Evolutionary conservation across 2,329 filamentous ascomycete species (phyloP), one percentile per base, ranked within the genome.

Genomic region (Diatrype stigma): DNA sequence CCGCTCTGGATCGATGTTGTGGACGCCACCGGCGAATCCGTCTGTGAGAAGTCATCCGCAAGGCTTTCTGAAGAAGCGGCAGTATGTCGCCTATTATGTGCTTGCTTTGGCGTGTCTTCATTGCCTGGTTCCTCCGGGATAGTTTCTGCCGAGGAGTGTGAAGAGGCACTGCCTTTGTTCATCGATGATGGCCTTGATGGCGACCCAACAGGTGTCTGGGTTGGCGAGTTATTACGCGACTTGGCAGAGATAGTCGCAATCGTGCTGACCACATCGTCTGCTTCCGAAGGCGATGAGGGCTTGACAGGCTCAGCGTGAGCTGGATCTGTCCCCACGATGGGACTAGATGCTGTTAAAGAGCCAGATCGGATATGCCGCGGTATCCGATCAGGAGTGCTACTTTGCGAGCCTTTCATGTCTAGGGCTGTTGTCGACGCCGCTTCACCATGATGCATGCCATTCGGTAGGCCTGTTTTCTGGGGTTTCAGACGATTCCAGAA

Each of bases 261-360:
- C 23, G 80, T 76, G 56, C 75, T 80, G 21, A 78, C 76, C 22
- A 86, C 86, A 62, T 81, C 73, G 52, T 75, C 75, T 46, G 83
- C 76, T 35, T 84, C 79, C 2, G 80, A 78, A 5, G 77, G 76
- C 30, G 74, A 75, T 3, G 77, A 79, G 14, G 78, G 75, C 53
- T 79, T 81, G 57, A 81, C 80, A 12, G 84, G 75, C 53, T 90
- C 86, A 19, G 84, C 82, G 55, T 86, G 85, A 1, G 81, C 77
- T 32, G 79, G 76, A 60, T 90, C 85, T 1, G 85, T 83, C 28
- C 81, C 83, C 6, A 92, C 80, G 19, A 85, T 73, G 1, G 89
- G 85, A 49, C 82, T 78, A 2, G 85, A 79, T 23, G 80, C 78
- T 11, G 82, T 80, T 58, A 87, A 85, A 0, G 86, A 86, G 35